Evolutionary conservation across 768 basidiomycete species (phyloP).

Genomic region (Paxillus involutus): DNA sequence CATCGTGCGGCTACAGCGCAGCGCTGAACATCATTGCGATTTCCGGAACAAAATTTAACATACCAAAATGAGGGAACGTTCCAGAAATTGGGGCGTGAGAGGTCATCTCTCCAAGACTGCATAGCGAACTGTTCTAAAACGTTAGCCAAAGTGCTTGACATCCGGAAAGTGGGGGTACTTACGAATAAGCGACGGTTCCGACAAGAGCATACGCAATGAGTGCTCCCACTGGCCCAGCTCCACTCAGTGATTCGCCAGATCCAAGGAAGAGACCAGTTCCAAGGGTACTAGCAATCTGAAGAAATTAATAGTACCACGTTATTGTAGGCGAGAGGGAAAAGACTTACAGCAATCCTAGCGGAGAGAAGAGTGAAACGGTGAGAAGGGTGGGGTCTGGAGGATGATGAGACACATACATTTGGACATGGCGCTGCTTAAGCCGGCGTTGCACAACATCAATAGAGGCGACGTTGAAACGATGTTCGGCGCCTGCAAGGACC

Average conservation of each 20-base stretch:
- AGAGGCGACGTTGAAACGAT: slow-evolving; percentile 56
- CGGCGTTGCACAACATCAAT: slow-evolving; percentile 70
- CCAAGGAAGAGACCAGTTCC: slow-evolving; percentile 77
- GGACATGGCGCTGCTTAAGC: slow-evolving; percentile 77
- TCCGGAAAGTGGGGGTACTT: slow-evolving; percentile 40
- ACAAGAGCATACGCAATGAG: slow-evolving; percentile 64
- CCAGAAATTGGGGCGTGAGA: slow-evolving; percentile 78
- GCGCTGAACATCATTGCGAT: background rate
- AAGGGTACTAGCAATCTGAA: slow-evolving; percentile 69
- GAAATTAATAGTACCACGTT: slow-evolving; percentile 27
- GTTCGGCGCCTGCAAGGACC: slow-evolving; percentile 20
- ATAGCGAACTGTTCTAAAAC: slow-evolving; percentile 51
- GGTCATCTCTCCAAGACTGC: slow-evolving; percentile 76
- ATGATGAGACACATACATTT: slow-evolving; percentile 53
- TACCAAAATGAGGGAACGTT: slow-evolving; percentile 73
- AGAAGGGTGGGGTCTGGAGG: background rate
- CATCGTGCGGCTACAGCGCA: slow-evolving; percentile 44
- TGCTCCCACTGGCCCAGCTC: slow-evolving; percentile 67
- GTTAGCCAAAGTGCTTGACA: slow-evolving; percentile 33
- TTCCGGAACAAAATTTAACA: slow-evolving; percentile 5
- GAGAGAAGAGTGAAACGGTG: slow-evolving; percentile 47
- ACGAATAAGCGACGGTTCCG: slow-evolving; percentile 67
- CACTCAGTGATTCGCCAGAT: slow-evolving; percentile 58
- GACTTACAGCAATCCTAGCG: slow-evolving; percentile 60
- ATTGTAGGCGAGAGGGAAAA: slow-evolving; percentile 17